Percentiles rank a stretch among this genome's conserved stretches.
Conservation (phyloP, 1,284 basidiomycete genomes). For the Fomitiporia mediterranea region DNA sequence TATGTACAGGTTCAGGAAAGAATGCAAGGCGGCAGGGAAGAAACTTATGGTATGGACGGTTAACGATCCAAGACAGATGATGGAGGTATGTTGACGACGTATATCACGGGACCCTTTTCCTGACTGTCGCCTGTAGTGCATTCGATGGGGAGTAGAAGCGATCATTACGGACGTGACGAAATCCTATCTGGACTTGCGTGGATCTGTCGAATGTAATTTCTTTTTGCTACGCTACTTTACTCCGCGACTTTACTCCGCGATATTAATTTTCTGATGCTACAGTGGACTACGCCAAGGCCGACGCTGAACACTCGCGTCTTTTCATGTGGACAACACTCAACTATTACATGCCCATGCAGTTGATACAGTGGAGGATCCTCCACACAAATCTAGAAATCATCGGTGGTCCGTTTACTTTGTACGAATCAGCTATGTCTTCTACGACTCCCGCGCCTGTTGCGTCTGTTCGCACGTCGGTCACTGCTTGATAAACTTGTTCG, state of each 20-base stretch:
- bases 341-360: slow-evolving; percentile 52
- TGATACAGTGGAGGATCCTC: slow-evolving; percentile 28
- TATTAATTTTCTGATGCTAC: slow-evolving; percentile 15
- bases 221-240: slow-evolving; percentile 1
- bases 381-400: slow-evolving; percentile 41
- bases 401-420: slow-evolving; percentile 50
- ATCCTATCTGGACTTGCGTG: slow-evolving; percentile 71
- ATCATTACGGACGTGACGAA: slow-evolving; percentile 87
- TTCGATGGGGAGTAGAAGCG: slow-evolving; percentile 85
- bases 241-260: not conserved
- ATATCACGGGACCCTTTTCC: slow-evolving; percentile 9
- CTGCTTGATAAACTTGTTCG: not conserved
- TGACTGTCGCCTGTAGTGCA: slow-evolving; percentile 28
- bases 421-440: not conserved
- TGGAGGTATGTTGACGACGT: slow-evolving; percentile 57
- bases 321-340: slow-evolving; percentile 71
- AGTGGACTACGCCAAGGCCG: slow-evolving; percentile 67
- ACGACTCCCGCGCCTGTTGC: not conserved
- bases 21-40: slow-evolving; percentile 81
- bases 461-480: not conserved
- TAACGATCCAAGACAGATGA: slow-evolving; percentile 88
- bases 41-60: slow-evolving; percentile 96
- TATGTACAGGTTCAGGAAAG: slow-evolving; percentile 58
- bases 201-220: slow-evolving; percentile 55
- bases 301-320: slow-evolving; percentile 54